Evolutionary conservation across 345 rosid species (phyloP).

Genomic region (Passiflora organensis): DNA sequence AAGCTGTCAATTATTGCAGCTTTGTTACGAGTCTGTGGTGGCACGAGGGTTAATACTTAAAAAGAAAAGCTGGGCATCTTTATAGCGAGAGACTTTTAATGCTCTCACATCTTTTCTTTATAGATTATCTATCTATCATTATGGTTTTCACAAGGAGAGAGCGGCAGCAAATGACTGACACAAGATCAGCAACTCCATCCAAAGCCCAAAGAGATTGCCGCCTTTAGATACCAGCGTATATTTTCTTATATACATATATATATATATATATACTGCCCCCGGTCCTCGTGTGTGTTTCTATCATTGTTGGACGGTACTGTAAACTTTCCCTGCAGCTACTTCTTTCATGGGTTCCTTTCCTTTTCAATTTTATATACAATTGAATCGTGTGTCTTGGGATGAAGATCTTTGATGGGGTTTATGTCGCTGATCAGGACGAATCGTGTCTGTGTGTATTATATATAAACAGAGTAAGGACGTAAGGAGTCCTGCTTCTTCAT

Average conservation of each 20-base stretch:
- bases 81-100: conserved; percentile 1
- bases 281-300: conserved; percentile 20
- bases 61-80: conserved; percentile 12
- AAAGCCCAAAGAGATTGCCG: conserved; percentile 18
- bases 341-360: conserved; percentile 16
- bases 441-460: neutral
- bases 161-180: conserved; percentile 15
- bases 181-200: conserved; percentile 19
- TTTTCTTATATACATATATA: neutral
- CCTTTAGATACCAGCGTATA: neutral
- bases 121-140: conserved; percentile 16
- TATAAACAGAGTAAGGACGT: conserved; percentile 1
- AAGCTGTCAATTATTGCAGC: no score
- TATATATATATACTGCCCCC: neutral
- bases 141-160: conserved; percentile 8
- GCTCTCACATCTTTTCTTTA: conserved; percentile 12
- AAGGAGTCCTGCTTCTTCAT: neutral
- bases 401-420: conserved; percentile 11
- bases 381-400: conserved; percentile 4
- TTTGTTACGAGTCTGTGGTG: no score
- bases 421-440: neutral
- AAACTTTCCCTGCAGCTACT: conserved; percentile 30
- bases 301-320: conserved; percentile 27
- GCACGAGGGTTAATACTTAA: neutral
- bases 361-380: neutral